These are phyloP conservation scores for Lipomyces yamanashiensis DNA, from an alignment of 805 yeast genomes.

Conservation along the genomic window DNA sequence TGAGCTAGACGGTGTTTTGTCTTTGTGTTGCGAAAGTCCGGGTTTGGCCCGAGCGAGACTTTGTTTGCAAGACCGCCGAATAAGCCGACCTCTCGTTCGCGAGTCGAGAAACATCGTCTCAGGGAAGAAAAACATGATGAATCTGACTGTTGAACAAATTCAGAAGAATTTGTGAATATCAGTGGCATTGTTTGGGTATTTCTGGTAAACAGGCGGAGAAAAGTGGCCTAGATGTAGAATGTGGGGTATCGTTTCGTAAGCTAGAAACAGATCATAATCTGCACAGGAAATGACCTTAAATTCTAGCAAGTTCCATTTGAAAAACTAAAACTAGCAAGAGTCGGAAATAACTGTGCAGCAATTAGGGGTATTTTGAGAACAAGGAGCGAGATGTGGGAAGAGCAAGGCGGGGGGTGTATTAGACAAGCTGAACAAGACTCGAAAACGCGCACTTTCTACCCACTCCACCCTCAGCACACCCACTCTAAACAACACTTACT, in stretches of 20 bases:
- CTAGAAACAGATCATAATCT: no score
- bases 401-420: not conserved
- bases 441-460: not conserved
- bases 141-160: not conserved
- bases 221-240: not conserved
- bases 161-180: not conserved
- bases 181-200: not conserved
- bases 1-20: not conserved
- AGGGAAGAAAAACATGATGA: not conserved
- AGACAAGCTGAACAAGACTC: not conserved
- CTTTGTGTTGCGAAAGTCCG: not conserved
- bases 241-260: not conserved
- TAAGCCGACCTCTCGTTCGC: not conserved
- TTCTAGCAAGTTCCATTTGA: not conserved
- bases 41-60: not conserved
- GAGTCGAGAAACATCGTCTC: not conserved
- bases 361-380: not conserved
- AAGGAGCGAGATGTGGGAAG: not conserved
- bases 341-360: not conserved
- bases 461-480: not conserved
- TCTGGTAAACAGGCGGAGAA: not conserved
- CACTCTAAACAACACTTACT: not conserved
- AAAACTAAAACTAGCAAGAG: not conserved
- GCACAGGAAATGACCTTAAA: no score
- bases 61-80: constrained; percentile 7